A percentile compares a stretch with the other conserved stretches of the same genome.
These are phyloP conservation scores for Fraxinus paxiana DNA, from an alignment of 305 asterid species.

Conservation along the genomic window DNA sequence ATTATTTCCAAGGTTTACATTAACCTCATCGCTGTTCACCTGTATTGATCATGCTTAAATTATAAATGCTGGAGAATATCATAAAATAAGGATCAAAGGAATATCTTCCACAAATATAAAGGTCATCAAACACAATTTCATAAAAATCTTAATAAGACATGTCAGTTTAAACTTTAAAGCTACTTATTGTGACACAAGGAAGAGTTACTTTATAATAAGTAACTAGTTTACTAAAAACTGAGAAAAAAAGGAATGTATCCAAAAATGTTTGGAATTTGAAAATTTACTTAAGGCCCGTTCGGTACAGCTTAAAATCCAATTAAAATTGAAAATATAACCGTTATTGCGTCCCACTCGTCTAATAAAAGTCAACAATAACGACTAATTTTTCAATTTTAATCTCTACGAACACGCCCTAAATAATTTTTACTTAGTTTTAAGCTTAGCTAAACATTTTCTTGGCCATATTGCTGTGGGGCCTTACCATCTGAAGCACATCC, in stretches of 20 bases:
- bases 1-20: constrained; percentile 22
- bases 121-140: not conserved
- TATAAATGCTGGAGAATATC: constrained; percentile 1
- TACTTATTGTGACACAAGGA: not conserved
- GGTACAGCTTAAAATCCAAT: too few species aligned
- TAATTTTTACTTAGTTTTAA: not conserved
- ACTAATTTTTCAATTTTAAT: too few species aligned
- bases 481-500: constrained; percentile 35
- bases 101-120: not conserved
- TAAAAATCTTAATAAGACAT: not conserved
- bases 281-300: not conserved
- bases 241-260: not conserved
- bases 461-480: constrained; percentile 2
- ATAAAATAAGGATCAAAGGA: not conserved
- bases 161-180: not conserved
- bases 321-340: too few species aligned
- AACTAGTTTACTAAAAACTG: not conserved
- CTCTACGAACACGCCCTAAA: not conserved
- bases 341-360: too few species aligned
- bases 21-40: constrained; percentile 25
- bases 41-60: constrained; percentile 28
- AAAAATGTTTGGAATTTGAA: not conserved
- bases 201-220: not conserved
- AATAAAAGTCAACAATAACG: too few species aligned
- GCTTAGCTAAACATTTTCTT: not conserved